Base-by-base conservation (phyloP, 495 filamentous ascomycete species). In the Chlorociboria aeruginascens region DNA sequence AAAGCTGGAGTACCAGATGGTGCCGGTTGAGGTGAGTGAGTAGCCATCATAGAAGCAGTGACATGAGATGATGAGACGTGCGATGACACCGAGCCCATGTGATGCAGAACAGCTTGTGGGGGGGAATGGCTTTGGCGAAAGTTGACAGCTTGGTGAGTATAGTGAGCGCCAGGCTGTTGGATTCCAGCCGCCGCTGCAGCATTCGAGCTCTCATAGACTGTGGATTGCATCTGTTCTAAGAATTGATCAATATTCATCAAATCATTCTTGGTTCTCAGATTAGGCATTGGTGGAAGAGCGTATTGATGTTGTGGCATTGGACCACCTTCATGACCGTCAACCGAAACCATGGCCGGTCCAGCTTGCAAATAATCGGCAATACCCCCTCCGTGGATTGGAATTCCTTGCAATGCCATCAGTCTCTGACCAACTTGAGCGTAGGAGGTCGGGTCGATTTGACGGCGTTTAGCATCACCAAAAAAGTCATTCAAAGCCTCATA, bases 401-500 rank as follows among this genome's bases (percentile, higher is more conserved):
- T 68, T 28, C 69, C 70, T 59, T 88, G 84, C 8, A 94, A 72
- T 33, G 81, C 78, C 48, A 84, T 71, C 25, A 95, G 72, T 35
- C 86, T 79, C 60, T 85, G 81, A 49, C 84, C 83, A 43, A 95
- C 82, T 42, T 92, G 83, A 35, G 74, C 66, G 59, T 94, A 94
- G 8, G 83, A 92, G 33, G 72, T 76, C 0, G 88, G 82, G 53
- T 97, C 88, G 53, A 99, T 82, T 52, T 84, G 77, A 55, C 86
- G 83, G 45, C 88, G 83, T 69, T 96, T 95, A 49, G 83, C 77
- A 60, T 88, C 88, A 43, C 85, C 82, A 55, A 97, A 94, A 69
- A 97, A 93, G 54, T 93, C 88, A 60, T 94, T 88, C 49, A 97
- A 66, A 28, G 85, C 85, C 48, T 96, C 89, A 46, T 85, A 85